Conservation (phyloP, 352 stramenopile genomes). For the Globisporangium heterothallicum region DNA sequence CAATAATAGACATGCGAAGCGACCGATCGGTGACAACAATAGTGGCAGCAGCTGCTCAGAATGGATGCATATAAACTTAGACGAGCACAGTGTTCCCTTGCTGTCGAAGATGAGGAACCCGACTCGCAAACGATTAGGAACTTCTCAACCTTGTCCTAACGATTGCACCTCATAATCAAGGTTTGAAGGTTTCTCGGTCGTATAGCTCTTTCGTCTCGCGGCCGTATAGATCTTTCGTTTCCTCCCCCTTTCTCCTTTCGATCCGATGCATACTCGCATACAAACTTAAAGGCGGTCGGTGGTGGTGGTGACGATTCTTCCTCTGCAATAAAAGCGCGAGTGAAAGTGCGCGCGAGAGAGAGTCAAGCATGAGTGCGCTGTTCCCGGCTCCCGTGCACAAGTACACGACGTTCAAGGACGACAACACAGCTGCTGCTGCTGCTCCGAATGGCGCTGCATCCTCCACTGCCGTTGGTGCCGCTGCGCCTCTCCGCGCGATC, state of each 20-base stretch:
- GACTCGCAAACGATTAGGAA: no score
- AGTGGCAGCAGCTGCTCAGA: constrained; percentile 8
- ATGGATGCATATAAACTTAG: constrained; percentile 10
- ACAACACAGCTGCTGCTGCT: constrained; percentile 4
- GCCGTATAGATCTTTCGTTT: neutral
- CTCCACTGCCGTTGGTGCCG: neutral
- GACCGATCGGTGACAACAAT: constrained; percentile 6
- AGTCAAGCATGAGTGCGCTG: constrained; percentile 52
- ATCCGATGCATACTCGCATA: no score
- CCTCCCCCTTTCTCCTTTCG: constrained; percentile 1
- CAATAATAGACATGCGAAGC: constrained; percentile 14
- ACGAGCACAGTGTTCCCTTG: no score
- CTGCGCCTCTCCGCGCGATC: constrained; percentile 10
- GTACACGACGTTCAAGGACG: constrained; percentile 65
- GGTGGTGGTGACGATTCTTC: constrained; percentile 24
- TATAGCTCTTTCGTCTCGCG: neutral
- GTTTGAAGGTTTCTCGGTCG: neutral
- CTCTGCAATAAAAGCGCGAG: constrained; percentile 25
- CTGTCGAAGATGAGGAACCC: no score
- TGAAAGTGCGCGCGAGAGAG: constrained; percentile 30
- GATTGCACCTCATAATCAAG: neutral
- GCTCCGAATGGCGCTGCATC: constrained; percentile 3
- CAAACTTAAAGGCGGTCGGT: no score
- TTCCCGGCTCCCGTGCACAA: constrained; percentile 68
- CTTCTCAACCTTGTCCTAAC: no score